phyloP scores from a whole-genome alignment of 2,329 filamentous ascomycete species.

The Curvularia verruculosa region DNA sequence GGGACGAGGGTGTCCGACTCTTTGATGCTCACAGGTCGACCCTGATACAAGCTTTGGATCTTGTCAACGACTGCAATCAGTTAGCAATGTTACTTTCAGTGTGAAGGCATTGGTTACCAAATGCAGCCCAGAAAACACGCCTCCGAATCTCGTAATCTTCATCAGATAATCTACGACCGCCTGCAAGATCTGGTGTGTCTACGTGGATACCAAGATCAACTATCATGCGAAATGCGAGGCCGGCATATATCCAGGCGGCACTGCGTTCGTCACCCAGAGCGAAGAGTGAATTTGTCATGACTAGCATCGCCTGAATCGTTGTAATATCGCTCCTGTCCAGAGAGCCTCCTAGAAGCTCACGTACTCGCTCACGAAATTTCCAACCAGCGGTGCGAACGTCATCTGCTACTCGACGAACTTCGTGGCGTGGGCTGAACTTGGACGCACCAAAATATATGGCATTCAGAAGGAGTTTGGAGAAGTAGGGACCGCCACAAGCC shows the following conservation, averaged over 20 bases:
- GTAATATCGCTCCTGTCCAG: constrained; percentile 60
- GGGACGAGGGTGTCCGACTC: constrained; percentile 57
- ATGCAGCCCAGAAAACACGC: constrained; percentile 57
- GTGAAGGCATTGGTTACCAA: constrained; percentile 27
- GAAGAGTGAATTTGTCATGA: constrained; percentile 60
- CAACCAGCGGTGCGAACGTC: constrained; percentile 58
- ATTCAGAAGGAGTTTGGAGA: constrained; percentile 62
- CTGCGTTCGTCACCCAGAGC: constrained; percentile 58
- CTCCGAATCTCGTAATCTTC: constrained; percentile 56
- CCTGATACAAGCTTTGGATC: constrained; percentile 62
- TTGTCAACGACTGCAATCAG: constrained; percentile 53
- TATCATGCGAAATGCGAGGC: constrained; percentile 62
- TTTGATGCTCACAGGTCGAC: constrained; percentile 57
- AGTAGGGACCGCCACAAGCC: constrained; percentile 62
- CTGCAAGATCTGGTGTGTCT: constrained; percentile 44
- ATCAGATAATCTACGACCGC: constrained; percentile 47
- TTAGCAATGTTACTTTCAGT: constrained; percentile 11
- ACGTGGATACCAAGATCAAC: constrained; percentile 62
- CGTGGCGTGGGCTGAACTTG: constrained; percentile 56
- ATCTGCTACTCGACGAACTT: constrained; percentile 54
- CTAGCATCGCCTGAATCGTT: constrained; percentile 60
- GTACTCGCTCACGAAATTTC: constrained; percentile 55
- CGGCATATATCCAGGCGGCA: constrained; percentile 64
- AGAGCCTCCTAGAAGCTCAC: constrained; percentile 54
- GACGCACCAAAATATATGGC: constrained; percentile 58